phyloP scores from a whole-genome alignment of 805 yeast species.

The Kazachstania africana region DNA sequence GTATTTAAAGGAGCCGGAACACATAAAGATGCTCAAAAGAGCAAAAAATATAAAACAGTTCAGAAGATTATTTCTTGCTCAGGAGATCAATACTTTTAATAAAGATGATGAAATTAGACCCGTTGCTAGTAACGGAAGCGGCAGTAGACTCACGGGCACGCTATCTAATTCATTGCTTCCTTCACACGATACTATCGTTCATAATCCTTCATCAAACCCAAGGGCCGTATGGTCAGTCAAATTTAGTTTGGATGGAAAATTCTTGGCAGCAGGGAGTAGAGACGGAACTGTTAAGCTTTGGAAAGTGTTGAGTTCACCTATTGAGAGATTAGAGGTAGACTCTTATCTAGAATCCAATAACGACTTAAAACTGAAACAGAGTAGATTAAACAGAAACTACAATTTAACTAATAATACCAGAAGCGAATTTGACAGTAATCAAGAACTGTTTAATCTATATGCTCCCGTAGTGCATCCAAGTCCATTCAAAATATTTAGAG shows the following conservation, averaged over 20 bases:
- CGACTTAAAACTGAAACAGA: constrained; percentile 3
- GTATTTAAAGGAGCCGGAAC: constrained; percentile 41
- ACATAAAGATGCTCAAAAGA: constrained; percentile 38
- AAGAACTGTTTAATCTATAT: constrained; percentile 20
- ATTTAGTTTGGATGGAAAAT: constrained; percentile 73
- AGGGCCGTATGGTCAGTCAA: constrained; percentile 58
- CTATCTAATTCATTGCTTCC: constrained; percentile 1
- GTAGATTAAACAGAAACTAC: constrained; percentile 3
- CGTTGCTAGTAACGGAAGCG: constrained; percentile 6
- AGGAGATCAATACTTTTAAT: constrained; percentile 32
- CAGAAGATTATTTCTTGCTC: constrained; percentile 50
- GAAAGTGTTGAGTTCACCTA: constrained; percentile 67
- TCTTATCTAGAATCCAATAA: constrained; percentile 8
- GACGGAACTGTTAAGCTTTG: constrained; percentile 59
- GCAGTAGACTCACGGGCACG: constrained; percentile 8
- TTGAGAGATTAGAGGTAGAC: constrained; percentile 44
- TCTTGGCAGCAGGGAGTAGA: constrained; percentile 74
- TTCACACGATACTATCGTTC: constrained; percentile 1
- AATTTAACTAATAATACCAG: background rate
- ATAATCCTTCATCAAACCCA: background rate
- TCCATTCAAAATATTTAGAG: constrained; percentile 52
- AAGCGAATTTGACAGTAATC: background rate
- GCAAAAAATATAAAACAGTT: constrained; percentile 37
- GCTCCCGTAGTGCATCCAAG: constrained; percentile 71
- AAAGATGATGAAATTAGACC: background rate